Conservation (phyloP, 352 stramenopile genomes). For the Vaucheria bursata region DNA sequence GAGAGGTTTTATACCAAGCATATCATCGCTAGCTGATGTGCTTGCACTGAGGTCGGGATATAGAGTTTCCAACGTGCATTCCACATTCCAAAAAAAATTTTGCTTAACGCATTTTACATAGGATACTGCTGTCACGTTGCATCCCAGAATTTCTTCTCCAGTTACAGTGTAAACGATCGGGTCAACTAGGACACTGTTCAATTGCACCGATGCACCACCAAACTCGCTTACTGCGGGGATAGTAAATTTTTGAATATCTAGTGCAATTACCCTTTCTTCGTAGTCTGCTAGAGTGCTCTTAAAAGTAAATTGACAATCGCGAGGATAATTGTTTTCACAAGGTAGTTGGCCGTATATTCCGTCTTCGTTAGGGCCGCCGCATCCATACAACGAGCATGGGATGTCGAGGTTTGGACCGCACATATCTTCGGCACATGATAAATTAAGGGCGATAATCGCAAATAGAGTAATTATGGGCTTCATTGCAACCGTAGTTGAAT, state of each 20-base stretch:
- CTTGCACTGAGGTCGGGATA: neutral
- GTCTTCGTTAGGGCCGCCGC: neutral
- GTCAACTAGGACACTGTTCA: neutral
- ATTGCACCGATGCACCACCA: neutral
- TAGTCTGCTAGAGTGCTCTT: neutral
- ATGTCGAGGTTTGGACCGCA: slow-evolving; percentile 5
- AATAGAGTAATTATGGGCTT: no score
- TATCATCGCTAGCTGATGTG: neutral
- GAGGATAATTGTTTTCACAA: neutral
- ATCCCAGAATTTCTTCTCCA: neutral
- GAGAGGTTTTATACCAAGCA: neutral
- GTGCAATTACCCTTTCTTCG: neutral
- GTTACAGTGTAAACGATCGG: neutral
- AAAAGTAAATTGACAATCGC: slow-evolving; percentile 2
- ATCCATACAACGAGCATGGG: slow-evolving; percentile 2
- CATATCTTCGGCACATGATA: slow-evolving; percentile 6
- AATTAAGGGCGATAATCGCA: no score
- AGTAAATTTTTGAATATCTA: neutral
- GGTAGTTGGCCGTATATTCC: neutral
- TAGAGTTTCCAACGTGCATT: neutral
- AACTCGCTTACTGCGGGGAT: neutral
- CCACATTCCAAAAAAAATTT: neutral
- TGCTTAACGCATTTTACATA: neutral
- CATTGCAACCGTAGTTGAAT: no score
- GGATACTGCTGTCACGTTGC: neutral